Base-by-base conservation (phyloP, 192 early-diverging fungal species). In the Haplosporangium gracile region DNA sequence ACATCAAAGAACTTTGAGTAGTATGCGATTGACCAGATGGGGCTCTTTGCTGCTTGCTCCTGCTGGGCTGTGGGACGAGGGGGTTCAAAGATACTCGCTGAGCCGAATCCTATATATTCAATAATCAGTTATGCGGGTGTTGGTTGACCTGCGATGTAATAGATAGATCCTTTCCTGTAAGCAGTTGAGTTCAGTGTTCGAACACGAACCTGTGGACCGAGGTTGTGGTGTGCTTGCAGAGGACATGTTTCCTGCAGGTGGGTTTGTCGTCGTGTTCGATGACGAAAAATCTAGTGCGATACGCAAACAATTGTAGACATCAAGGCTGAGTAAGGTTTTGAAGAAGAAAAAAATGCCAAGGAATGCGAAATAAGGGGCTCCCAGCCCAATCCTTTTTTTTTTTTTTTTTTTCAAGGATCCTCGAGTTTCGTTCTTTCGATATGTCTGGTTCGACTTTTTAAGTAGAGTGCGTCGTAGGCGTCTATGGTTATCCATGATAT, bases 1-100 rank as follows among this genome's bases (percentile, higher is more conserved):
- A 99, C 97, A 77, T 99, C 94, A 88, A 99, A 99, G 78, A 94
- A 99, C 76, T 91, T 94, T 32, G 95, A 82, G 82, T 97, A 99
- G 84, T 97, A 99, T 72, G 96, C 97, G 24, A 97, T 57, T 0
- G 95, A 95, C 97, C 97, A 99, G 26, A 99, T 83, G 11, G 95
- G 93, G 11, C 92, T 78, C 16, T 88, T 86, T 36, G 68, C 80
- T 24, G 49, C 70, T 76, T 90, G 78, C 39, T 80, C 79, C 42
- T 75, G 75, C 5, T 63, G 47, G 16, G 47, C 29, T 36, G 73
- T 51, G 0, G 60, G 60, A 32, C 72, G 57, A 20, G 45, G 51
- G 10, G 79, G 75, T 4, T 86, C 45, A 68, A 86, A 86, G 8
- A 80, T 78, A 7, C 68, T 65, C 22, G 79, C 70, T 13, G 79